Conservation (phyloP, 2,329 filamentous ascomycete genomes). For the Akanthomyces uredinophilus region DNA sequence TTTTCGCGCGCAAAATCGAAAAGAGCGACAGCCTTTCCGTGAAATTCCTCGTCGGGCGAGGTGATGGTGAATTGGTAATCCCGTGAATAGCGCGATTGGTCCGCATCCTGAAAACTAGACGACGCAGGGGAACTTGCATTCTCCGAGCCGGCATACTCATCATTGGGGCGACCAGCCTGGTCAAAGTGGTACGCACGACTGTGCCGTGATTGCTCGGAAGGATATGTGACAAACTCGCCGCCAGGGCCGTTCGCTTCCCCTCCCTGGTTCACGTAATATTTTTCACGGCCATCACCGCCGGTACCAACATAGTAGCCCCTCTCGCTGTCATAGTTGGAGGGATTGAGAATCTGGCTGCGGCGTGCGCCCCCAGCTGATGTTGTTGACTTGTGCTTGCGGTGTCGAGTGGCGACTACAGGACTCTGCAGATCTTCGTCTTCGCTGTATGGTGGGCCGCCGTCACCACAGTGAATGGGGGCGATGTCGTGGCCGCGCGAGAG, state of each 20-base stretch:
- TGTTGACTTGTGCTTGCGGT: conserved; percentile 78
- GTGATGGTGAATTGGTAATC: conserved; percentile 95
- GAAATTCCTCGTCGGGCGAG: conserved; percentile 94
- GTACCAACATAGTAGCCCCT: conserved; percentile 63
- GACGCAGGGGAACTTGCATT: conserved; percentile 55
- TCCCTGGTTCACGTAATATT: conserved; percentile 67
- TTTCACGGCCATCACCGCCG: conserved; percentile 65
- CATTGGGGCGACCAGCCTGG: conserved; percentile 44
- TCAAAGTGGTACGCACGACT: conserved; percentile 41
- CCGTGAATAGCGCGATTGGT: conserved; percentile 77
- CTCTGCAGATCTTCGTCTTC: conserved; percentile 94
- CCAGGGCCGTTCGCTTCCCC: conserved; percentile 70
- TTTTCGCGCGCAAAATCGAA: conserved; percentile 96
- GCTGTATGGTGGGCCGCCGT: conserved; percentile 88
- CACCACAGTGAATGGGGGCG: conserved; percentile 76
- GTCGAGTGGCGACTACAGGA: conserved; percentile 77
- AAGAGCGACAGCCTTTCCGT: conserved; percentile 89
- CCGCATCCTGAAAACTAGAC: conserved; percentile 52
- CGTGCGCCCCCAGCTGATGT: conserved; percentile 41
- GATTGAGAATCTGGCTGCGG: conserved; percentile 42
- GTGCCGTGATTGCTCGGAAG: conserved; percentile 57
- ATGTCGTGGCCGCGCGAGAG: conserved; percentile 64
- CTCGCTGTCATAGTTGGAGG: conserved; percentile 52
- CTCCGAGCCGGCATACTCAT: conserved; percentile 53
- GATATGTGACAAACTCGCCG: conserved; percentile 77